Percentiles rank a stretch among this genome's conserved stretches.
Conservation (phyloP, 768 basidiomycete species). For the Clathrus columnatus region DNA sequence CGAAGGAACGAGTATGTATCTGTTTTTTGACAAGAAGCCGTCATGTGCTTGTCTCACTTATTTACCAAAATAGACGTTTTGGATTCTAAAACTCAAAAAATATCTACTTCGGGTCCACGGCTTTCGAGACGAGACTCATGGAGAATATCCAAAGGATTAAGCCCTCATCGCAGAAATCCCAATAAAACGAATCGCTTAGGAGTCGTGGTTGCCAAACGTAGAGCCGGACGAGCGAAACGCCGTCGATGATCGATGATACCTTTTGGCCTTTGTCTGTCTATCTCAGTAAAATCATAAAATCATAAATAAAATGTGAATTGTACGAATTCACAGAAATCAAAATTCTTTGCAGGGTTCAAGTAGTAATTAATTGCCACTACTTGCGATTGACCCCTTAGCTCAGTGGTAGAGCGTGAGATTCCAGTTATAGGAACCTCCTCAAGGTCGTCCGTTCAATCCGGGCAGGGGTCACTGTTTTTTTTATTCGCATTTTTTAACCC, state of each 20-base stretch:
- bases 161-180: conserved; percentile 35
- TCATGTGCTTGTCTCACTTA: not conserved
- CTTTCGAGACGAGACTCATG: conserved; percentile 72
- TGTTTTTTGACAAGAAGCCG: not conserved
- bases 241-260: conserved; percentile 40
- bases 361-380: not conserved
- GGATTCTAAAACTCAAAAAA: conserved; percentile 24
- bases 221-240: conserved; percentile 61
- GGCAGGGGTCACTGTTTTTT: conserved; percentile 11
- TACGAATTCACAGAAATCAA: no score
- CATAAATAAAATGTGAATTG: no score
- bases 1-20: not conserved
- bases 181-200: conserved; percentile 64
- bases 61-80: conserved; percentile 14
- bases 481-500: no score
- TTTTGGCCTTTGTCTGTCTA: no score
- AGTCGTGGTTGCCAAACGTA: conserved; percentile 46
- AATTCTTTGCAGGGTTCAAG: no score
- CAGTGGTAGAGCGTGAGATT: conserved; percentile 14
- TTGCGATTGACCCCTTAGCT: conserved; percentile 9
- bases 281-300: no score
- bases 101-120: conserved; percentile 81
- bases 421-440: conserved; percentile 8
- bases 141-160: conserved; percentile 71
- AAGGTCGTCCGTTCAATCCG: conserved; percentile 15